Evolutionary conservation across 2,329 filamentous ascomycete species (phyloP).

Genomic region (Stagonosporopsis rhizophila): DNA sequence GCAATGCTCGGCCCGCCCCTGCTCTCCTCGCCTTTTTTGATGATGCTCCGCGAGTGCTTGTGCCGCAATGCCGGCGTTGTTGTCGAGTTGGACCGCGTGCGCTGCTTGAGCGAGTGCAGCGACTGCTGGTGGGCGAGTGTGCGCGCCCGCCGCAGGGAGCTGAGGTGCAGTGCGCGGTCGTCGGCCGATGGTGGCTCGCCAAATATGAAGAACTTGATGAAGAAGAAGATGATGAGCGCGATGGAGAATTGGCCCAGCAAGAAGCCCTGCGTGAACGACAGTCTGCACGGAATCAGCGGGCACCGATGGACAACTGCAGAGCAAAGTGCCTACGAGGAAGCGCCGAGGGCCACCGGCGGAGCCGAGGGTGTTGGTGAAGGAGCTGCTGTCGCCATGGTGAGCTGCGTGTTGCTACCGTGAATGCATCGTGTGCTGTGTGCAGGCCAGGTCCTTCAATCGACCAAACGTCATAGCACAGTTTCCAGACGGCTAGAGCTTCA

Average conservation of each 20-base stretch:
- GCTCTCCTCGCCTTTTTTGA: constrained; percentile 53
- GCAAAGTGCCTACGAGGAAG: constrained; percentile 25
- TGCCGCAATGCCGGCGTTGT: constrained; percentile 42
- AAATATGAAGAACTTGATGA: constrained; percentile 99
- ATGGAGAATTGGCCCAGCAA: constrained; percentile 93
- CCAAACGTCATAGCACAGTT: too few species aligned
- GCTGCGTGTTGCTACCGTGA: constrained; percentile 3
- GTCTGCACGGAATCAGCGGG: constrained; percentile 56
- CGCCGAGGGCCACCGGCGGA: constrained; percentile 26
- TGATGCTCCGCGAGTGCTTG: constrained; percentile 48
- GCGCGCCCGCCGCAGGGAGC: constrained; percentile 74
- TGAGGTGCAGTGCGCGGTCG: constrained; percentile 76
- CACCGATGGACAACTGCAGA: too few species aligned
- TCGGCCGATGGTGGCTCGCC: constrained; percentile 89
- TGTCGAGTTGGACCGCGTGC: constrained; percentile 45
- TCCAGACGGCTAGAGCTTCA: too few species aligned
- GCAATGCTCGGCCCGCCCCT: constrained; percentile 80
- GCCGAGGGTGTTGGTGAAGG: constrained; percentile 19
- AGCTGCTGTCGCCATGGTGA: constrained; percentile 26
- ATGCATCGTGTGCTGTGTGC: background rate
- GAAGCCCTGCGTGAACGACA: constrained; percentile 93
- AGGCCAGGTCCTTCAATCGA: too few species aligned
- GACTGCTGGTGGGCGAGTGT: constrained; percentile 70
- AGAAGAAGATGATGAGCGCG: constrained; percentile 86
- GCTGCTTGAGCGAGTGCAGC: constrained; percentile 36